These are phyloP conservation scores for Xylaria sp. DNA, from an alignment of 2,329 filamentous ascomycete genomes.

Conservation along the genomic window DNA sequence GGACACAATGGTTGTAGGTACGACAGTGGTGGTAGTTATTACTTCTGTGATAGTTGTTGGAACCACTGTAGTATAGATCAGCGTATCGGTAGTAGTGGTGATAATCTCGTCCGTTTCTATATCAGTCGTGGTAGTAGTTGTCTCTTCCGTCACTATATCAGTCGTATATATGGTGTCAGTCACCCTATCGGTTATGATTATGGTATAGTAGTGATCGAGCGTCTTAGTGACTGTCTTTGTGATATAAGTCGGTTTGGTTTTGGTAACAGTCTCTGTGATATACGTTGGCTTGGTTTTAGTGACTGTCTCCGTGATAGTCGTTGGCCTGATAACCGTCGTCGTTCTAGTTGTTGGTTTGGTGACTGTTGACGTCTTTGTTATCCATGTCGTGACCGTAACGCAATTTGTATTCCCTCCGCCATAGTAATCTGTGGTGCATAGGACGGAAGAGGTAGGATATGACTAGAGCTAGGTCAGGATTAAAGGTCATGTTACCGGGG, in stretches of 20 bases:
- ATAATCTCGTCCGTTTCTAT: neutral
- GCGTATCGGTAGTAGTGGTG: constrained; percentile 3
- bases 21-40: constrained; percentile 24
- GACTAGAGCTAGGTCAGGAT: constrained; percentile 30
- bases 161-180: constrained; percentile 7
- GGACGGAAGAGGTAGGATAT: constrained; percentile 32
- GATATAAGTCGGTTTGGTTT: constrained; percentile 2
- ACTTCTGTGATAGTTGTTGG: constrained; percentile 33
- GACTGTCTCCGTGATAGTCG: constrained; percentile 20
- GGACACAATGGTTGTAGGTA: constrained; percentile 30
- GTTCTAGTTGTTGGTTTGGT: constrained; percentile 8
- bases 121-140: constrained; percentile 24
- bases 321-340: neutral
- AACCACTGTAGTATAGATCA: constrained; percentile 35
- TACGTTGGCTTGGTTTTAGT: constrained; percentile 7
- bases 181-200: constrained; percentile 16
- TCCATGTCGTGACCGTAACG: constrained; percentile 30
- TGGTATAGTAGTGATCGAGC: neutral
- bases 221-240: neutral
- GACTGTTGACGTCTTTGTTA: constrained; percentile 25
- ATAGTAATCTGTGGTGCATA: constrained; percentile 6
- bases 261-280: constrained; percentile 16
- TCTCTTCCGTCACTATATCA: constrained; percentile 14
- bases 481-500: neutral
- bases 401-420: constrained; percentile 17